phyloP scores from a whole-genome alignment of 768 basidiomycete genomes.

The Amanita pseudoporphyria region DNA sequence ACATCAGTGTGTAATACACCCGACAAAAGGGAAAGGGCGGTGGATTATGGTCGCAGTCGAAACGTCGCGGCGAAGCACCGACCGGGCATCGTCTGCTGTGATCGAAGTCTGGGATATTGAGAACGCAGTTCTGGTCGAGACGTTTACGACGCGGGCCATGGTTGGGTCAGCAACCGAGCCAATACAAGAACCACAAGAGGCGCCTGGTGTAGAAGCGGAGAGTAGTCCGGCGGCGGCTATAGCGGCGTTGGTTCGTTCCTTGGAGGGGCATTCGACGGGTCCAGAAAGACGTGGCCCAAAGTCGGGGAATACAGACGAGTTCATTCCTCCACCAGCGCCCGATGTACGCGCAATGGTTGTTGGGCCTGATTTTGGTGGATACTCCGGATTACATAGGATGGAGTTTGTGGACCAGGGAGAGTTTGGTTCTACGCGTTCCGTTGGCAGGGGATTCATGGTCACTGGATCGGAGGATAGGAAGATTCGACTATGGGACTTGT shows the following conservation, averaged over 20 bases:
- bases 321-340: constrained; percentile 39
- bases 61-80: constrained; percentile 31
- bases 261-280: constrained; percentile 27
- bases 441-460: constrained; percentile 62
- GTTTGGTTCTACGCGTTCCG: constrained; percentile 29
- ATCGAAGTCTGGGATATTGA: constrained; percentile 95
- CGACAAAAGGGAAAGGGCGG: constrained; percentile 75
- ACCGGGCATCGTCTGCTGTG: constrained; percentile 38
- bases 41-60: constrained; percentile 87
- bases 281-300: constrained; percentile 16
- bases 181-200: constrained; percentile 42
- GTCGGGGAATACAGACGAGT: constrained; percentile 20
- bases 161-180: constrained; percentile 35
- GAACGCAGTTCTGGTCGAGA: constrained; percentile 68
- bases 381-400: constrained; percentile 40
- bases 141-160: constrained; percentile 48
- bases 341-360: constrained; percentile 64
- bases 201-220: constrained; percentile 46
- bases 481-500: constrained; percentile 84
- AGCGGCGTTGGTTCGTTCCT: constrained; percentile 67
- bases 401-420: constrained; percentile 36
- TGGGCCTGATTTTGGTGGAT: constrained; percentile 72
- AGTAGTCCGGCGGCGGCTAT: constrained; percentile 64
- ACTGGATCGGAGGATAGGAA: constrained; percentile 88
- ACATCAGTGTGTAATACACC: constrained; percentile 74